Evolutionary conservation across 208 protist genomes (phyloP), one percentile per base, ranked within the genome.

Genomic region (Crithidia fasciculata): DNA sequence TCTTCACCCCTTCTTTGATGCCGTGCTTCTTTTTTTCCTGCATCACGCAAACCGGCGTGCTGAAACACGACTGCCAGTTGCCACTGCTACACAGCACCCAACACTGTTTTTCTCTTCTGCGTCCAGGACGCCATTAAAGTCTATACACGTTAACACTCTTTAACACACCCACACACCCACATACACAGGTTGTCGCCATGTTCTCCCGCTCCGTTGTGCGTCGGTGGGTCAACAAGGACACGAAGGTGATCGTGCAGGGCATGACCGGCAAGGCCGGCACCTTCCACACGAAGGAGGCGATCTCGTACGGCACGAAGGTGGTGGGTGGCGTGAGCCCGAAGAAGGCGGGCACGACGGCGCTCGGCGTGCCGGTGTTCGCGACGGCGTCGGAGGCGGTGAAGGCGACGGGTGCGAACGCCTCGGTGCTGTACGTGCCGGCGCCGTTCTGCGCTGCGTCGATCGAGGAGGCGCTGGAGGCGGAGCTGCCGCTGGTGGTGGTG

Each of bases 201-300:
- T 86, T 95, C 69, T 53, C 80, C 47, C 83, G 85, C 58, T 87
- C 84, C 58, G 66, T 78, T 54, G 47, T 90, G 50, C 88, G 90
- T 43, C 78, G 81, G 44, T 94, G 88, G 84, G 80, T 99, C 66
- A 93, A 97, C 84, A 98, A 98, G 77, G 79, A 98, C 78, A 99
- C 98, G 13, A 99, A 98, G 85, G 96, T 99, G 12, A 99, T 99
- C 67, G 98, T 97, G 81, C 98, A 99, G 88, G 98, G 98, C 80
- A 98, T 99, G 72, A 99, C 98, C n/a, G 98, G 98, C 66, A 99
- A 98, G 75, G 96, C 98, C 76, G 98, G 98, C 57, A 99, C 98
- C 37, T 99, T 99, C 87, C 99, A 99, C 85, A 97, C 85, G 40
- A 80, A 98, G 84, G 93, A 98, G 76, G 97, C 98, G 15, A 98